These are phyloP conservation scores for Nakazawaea ishiwadae DNA, from an alignment of 805 yeast genomes.

Conservation along the genomic window DNA sequence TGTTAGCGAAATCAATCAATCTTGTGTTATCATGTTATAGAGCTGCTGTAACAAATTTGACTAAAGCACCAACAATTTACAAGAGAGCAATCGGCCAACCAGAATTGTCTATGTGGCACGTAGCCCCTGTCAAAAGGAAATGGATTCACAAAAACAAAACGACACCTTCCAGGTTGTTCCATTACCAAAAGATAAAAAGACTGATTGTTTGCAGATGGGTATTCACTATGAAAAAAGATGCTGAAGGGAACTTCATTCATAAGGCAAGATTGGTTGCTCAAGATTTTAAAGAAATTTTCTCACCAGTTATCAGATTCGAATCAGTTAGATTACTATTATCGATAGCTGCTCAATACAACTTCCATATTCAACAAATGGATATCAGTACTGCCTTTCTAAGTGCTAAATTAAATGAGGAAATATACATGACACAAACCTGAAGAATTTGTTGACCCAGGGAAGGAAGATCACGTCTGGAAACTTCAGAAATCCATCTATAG, in stretches of 20 bases:
- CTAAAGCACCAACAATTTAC: background rate
- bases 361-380: constrained; percentile 15
- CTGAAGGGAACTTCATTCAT: background rate
- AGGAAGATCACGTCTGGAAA: too few species aligned
- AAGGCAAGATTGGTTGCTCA: constrained; percentile 12
- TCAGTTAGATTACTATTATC: background rate
- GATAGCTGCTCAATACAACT: constrained; percentile 10
- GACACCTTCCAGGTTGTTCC: background rate
- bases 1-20: too few species aligned
- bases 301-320: constrained; percentile 5
- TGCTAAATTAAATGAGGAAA: constrained; percentile 12
- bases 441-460: background rate
- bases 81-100: background rate
- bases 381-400: constrained; percentile 15
- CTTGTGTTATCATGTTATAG: background rate
- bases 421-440: constrained; percentile 9
- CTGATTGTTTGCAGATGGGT: constrained; percentile 8
- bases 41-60: background rate
- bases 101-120: background rate
- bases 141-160: background rate
- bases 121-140: constrained; percentile 17
- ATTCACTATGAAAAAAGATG: background rate
- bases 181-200: constrained; percentile 23
- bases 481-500: too few species aligned
- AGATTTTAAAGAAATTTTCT: constrained; percentile 10